phyloP scores from a whole-genome alignment of 495 filamentous ascomycete genomes.

The Amphirosellinia nigrospora region DNA sequence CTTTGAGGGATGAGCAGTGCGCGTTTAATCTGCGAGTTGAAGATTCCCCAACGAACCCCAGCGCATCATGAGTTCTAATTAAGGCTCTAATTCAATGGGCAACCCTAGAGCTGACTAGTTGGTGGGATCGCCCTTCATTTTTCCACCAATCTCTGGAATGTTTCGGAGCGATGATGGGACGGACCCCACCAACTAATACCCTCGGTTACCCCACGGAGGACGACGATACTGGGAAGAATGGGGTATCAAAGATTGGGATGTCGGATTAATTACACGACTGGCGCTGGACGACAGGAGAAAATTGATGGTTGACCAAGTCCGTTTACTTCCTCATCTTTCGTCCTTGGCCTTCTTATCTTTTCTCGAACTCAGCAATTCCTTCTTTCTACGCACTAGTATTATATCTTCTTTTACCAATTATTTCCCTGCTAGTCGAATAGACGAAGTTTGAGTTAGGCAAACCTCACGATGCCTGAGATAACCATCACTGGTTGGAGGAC shows the following conservation, averaged over 20 bases:
- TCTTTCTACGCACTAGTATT: not conserved
- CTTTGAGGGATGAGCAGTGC: not conserved
- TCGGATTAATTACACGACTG: constrained; percentile 6
- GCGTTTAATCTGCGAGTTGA: not conserved
- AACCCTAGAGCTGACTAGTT: not conserved
- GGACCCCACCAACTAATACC: constrained; percentile 15
- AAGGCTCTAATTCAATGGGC: not conserved
- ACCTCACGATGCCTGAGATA: constrained; percentile 59
- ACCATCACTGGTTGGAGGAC: constrained; percentile 82
- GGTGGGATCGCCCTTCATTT: constrained; percentile 30
- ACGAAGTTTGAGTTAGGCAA: not conserved
- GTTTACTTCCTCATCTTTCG: not conserved
- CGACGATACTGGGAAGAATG: constrained; percentile 7
- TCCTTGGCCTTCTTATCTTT: not conserved
- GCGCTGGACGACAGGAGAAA: not conserved
- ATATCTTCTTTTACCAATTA: not conserved
- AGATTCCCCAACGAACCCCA: not conserved
- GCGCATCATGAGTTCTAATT: not conserved
- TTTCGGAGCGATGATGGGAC: constrained; percentile 22
- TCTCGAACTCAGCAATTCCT: not conserved
- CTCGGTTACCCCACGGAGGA: constrained; percentile 26
- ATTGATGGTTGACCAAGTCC: not conserved
- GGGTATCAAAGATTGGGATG: constrained; percentile 16
- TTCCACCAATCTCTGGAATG: constrained; percentile 42
- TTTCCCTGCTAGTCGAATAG: not conserved